Evolutionary conservation across 805 yeast genomes (phyloP), one percentile per base, ranked within the genome.

Genomic region (Candida glaebosa): DNA sequence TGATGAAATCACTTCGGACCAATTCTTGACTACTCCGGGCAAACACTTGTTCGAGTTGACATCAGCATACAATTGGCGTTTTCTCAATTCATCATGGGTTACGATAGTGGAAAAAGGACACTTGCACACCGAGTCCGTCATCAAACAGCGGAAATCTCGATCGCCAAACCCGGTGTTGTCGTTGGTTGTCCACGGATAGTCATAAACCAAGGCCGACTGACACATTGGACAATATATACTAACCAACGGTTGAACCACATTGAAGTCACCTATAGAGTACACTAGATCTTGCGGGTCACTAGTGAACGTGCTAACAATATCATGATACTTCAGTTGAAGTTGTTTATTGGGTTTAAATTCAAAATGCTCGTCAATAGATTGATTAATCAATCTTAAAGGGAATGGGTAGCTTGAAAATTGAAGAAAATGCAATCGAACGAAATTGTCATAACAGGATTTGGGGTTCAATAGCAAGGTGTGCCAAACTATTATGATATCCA

Each of bases 401-500:
- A 47, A 46, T 18, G 53, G 50, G 6, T 26, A 30, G 17, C 22
- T 14, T 10, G 40, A 40, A 34, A 52, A 49, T 8, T 38, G 30
- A 4, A 35, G 28, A 15, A 52, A 44, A 17, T 41, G 37, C 22
- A 40, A 42, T 22, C 49, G 39, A 2, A 38, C 40, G n/a, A 52
- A 47, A 14, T 31, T 40, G 31, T 48, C 54, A 38, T 44, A 51
- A 32, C 19, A 47, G 17, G 50, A 24, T 32, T 39, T 40, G 5
- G 58, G 57, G 28, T 50, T 53, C 34, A 52, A 42, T 26, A 51
- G 38, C 37, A 53, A 52, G n/a, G 54, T 32, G 43, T 55, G 57
- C 60, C 60, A 55, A 8, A 53, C 56, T 41, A 55, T 40, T 5
- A 54, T 15, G 8, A 55, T 41, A 45, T 55, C 60, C 16, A 55